A percentile compares a stretch with the other conserved stretches of the same genome.
Conservation (phyloP, 306 rosid species). For the Argentina anserina region DNA sequence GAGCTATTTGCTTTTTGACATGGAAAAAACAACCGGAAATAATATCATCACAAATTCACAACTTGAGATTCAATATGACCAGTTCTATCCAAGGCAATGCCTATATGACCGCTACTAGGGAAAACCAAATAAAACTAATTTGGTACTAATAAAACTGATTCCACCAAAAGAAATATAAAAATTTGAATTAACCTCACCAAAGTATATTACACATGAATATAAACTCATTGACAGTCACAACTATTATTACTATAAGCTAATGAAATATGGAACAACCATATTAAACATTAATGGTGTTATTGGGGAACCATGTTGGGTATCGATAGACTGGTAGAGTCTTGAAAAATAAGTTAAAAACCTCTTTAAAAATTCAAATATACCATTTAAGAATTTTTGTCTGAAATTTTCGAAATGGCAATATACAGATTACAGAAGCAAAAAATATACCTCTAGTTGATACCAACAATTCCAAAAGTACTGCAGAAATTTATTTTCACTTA, state of each 20-base stretch:
- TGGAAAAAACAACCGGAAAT: not conserved
- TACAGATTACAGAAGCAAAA: conserved; percentile 1
- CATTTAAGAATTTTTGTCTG: not conserved
- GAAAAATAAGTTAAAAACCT: not conserved
- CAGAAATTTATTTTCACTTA: conserved; percentile 58
- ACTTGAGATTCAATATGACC: not conserved
- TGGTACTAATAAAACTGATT: not conserved
- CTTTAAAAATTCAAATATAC: too few relatives aligned
- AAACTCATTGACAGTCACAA: not conserved
- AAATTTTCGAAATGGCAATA: not conserved
- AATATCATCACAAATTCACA: not conserved
- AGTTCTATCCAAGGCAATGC: not conserved
- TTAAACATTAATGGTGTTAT: not conserved
- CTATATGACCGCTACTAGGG: not conserved
- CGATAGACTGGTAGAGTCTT: not conserved
- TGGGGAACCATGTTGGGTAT: not conserved
- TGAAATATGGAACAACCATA: not conserved
- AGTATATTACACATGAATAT: not conserved
- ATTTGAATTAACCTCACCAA: not conserved
- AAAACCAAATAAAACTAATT: too few relatives aligned
- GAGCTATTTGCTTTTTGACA: not conserved
- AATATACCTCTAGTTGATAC: conserved; percentile 49
- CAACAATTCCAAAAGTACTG: conserved; percentile 61
- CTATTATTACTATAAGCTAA: not conserved
- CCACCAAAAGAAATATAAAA: not conserved